phyloP scores from a whole-genome alignment of 305 asterid genomes.

The Rubia tinctorum region DNA sequence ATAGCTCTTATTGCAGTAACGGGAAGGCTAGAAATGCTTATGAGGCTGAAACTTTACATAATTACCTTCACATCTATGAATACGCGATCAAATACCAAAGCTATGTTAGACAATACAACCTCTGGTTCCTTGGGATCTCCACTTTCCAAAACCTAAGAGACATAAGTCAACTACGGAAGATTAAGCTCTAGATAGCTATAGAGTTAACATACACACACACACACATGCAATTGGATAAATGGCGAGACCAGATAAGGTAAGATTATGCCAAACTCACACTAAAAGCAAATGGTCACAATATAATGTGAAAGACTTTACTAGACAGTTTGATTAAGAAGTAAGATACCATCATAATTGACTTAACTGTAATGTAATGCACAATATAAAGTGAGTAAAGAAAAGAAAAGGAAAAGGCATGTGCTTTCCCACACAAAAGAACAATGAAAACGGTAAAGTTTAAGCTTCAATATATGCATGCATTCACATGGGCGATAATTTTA shows the following conservation, averaged over 20 bases:
- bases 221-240: not conserved
- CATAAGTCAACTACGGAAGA: slow-evolving; percentile 15
- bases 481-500: too few species aligned
- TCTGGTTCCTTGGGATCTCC: slow-evolving; percentile 65
- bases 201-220: not conserved
- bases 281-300: not conserved
- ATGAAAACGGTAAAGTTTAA: not conserved
- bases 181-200: slow-evolving; percentile 7
- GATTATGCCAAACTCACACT: not conserved
- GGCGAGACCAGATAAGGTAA: not conserved
- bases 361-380: not conserved
- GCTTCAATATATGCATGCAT: not conserved
- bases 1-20: not conserved
- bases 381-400: not conserved
- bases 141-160: too few species aligned
- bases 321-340: not conserved
- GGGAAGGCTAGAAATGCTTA: slow-evolving; percentile 8
- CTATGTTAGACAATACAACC: slow-evolving; percentile 66
- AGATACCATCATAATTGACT: not conserved
- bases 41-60: slow-evolving; percentile 4
- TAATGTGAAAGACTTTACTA: not conserved
- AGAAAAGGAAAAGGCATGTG: not conserved
- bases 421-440: not conserved
- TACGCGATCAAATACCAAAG: slow-evolving; percentile 59
- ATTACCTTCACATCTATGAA: slow-evolving; percentile 69